phyloP scores from a whole-genome alignment of 2,329 filamentous ascomycete species.

The Talaromyces sp. region DNA sequence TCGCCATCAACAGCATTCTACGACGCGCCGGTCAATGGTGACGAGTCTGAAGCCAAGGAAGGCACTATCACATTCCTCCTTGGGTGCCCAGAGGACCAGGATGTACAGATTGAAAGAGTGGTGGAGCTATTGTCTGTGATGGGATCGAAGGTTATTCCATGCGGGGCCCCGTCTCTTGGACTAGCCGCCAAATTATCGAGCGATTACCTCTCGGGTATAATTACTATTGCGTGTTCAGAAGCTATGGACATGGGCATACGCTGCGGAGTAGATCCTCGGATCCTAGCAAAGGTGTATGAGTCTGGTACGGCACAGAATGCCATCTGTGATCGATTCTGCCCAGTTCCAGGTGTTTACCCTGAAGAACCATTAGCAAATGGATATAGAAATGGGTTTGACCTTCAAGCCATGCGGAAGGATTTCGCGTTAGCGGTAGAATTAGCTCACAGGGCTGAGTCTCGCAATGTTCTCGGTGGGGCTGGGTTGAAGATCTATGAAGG shows the following conservation, averaged over 20 bases:
- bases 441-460: slow-evolving; percentile 56
- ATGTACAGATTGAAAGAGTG: slow-evolving; percentile 45
- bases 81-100: slow-evolving; percentile 36
- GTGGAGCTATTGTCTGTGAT: slow-evolving; percentile 53
- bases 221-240: slow-evolving; percentile 61
- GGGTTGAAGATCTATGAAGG: slow-evolving; percentile 57
- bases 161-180: slow-evolving; percentile 59
- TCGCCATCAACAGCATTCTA: slow-evolving; percentile 53
- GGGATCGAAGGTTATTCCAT: slow-evolving; percentile 59
- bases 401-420: slow-evolving; percentile 64
- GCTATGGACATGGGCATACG: slow-evolving; percentile 64
- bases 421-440: slow-evolving; percentile 59
- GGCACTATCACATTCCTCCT: slow-evolving; percentile 59
- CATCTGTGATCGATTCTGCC: slow-evolving; percentile 56
- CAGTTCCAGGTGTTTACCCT: slow-evolving; percentile 54
- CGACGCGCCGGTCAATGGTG: slow-evolving; percentile 58
- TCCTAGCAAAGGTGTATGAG: slow-evolving; percentile 56
- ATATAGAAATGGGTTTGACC: slow-evolving; percentile 60
- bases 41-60: slow-evolving; percentile 55
- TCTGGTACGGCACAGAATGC: slow-evolving; percentile 57
- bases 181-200: slow-evolving; percentile 64
- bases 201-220: slow-evolving; percentile 63
- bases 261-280: slow-evolving; percentile 58
- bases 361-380: slow-evolving; percentile 53
- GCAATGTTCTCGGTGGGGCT: slow-evolving; percentile 53